Evolutionary conservation across 805 yeast species (phyloP), one percentile per base, ranked within the genome.

Genomic region (Clavispora carvajalis): DNA sequence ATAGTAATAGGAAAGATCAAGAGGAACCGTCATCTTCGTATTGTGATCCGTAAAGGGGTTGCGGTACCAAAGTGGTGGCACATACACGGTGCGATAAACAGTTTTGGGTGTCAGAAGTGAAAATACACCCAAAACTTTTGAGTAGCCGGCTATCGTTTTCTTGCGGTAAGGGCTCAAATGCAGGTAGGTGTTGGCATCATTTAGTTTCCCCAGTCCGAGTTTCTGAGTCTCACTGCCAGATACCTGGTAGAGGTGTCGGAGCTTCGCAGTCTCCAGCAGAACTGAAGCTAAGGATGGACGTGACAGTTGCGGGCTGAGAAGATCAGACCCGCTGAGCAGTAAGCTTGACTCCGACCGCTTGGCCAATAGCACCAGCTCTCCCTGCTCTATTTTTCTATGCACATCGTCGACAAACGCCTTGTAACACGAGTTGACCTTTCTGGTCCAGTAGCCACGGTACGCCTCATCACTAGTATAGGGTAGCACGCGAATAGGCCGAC

Each of bases 101-200:
- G 47, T 45, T 39, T 65, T 61, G 1, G 71, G 71, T 0, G 70
- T 62, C 12, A 67, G 52, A 10, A 68, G 54, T 3, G 69, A 58
- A 1, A 68, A 37, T 2, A 62, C 43, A 1, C 71, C 71, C 34
- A 55, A 44, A 1, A 53, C 46, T 40, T 60, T 59, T 31, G 62
- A 50, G 15, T 44, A 40, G 1, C 69, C 67, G 3, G 71, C 60
- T 16, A 68, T 35, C 5, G 60, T 44, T 42, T 63, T 66, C 53
- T 62, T 67, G 41, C 60, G 59, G 41, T 48, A 57, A 3, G 67
- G 58, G 6, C 59, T 49, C 17, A 60, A 45, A 41, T 61, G 63
- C 47, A 60, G 67, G 46, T 59, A 69, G 21, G 48, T 40, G 34
- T 51, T 48, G 33, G 54, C 57, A 18, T 56, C 59, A 23, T 31